These are phyloP conservation scores for Globisporangium uncinulatum DNA, from an alignment of 352 stramenopile genomes.

Conservation along the genomic window DNA sequence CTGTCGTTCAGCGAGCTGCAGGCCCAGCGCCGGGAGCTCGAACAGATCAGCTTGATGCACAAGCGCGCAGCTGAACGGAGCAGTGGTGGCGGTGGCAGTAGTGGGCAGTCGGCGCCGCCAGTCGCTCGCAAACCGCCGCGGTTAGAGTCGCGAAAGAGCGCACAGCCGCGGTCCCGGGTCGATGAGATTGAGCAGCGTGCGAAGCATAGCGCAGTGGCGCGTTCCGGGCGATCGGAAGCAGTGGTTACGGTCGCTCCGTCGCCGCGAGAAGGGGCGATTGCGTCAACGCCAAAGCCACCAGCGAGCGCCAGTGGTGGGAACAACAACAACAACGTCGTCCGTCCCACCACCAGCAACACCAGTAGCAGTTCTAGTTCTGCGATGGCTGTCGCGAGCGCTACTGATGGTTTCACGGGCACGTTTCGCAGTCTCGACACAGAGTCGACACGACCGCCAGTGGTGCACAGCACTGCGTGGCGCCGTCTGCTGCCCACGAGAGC, in stretches of 20 bases:
- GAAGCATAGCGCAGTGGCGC: neutral
- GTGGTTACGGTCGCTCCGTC: neutral
- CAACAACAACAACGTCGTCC: neutral
- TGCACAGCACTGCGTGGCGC: slow-evolving; percentile 23
- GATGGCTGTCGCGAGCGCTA: neutral
- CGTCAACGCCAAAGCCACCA: neutral
- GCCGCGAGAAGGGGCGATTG: slow-evolving; percentile 5
- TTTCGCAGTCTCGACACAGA: slow-evolving; percentile 1
- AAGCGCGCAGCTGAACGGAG: slow-evolving; percentile 9
- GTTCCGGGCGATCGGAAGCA: neutral
- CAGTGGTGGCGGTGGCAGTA: slow-evolving; percentile 1
- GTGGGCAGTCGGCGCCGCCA: neutral
- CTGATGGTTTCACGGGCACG: neutral
- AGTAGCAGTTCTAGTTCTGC: neutral
- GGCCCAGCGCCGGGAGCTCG: slow-evolving; percentile 12
- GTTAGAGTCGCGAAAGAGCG: slow-evolving; percentile 12
- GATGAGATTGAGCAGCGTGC: slow-evolving; percentile 12
- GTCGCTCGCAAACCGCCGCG: neutral
- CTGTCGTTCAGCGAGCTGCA: slow-evolving; percentile 19
- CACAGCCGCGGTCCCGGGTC: slow-evolving; percentile 5
- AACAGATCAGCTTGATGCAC: slow-evolving; percentile 22
- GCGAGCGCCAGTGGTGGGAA: neutral
- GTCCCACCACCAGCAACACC: slow-evolving; percentile 2
- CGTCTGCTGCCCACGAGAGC: slow-evolving; percentile 15
- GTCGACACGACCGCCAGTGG: slow-evolving; percentile 8